Base-by-base conservation (phyloP, 805 yeast genomes). In the Grigorovia humatica region DNA sequence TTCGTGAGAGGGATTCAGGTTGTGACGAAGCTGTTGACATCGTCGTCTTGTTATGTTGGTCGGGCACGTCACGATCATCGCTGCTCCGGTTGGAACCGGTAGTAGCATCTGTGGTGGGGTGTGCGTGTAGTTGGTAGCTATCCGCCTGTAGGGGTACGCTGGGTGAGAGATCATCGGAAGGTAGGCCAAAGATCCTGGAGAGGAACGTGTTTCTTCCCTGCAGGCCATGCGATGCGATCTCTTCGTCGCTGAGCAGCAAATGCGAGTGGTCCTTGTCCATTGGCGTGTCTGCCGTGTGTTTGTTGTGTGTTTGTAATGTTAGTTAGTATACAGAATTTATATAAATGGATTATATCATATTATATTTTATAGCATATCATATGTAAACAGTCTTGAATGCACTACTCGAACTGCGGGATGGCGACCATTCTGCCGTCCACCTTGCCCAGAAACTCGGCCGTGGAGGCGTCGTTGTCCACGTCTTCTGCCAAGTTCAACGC, bases 401-500 rank as follows among this genome's bases (percentile, higher is more conserved):
- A 23, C 27, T 23, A 23, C 38, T 40, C 58, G 46, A 74, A 62
- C 51, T 72, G 71, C 2, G 89, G 89, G 1, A 82, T 76, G 1
- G 77, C 80, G 2, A 83, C 78, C 41, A 82, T 64, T 61, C 81
- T 81, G 29, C 78, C 77, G 19, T 72, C 70, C 0, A 84, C 65
- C 49, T 72, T 76, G 4, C 90, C 90, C 52, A 84, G 57, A 43
- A 74, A 68, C 48, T 70, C 71, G 8, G 78, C 77, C 12, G 67
- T 60, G 20, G 73, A 69, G 7, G 72, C 69, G 4, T 70, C 74
- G 2, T 32, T 4, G 8, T 74, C 27, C 27, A 23, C 68, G 1
- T 68, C 67, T 13, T 67, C 67, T 20, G 48, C 23, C 15, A 32
- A 13, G 46, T 81, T 77, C n/a, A 83, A 56, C 18, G 78, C 68